Conservation (phyloP, 2,329 filamentous ascomycete genomes). For the Bipolaris gigantea region DNA sequence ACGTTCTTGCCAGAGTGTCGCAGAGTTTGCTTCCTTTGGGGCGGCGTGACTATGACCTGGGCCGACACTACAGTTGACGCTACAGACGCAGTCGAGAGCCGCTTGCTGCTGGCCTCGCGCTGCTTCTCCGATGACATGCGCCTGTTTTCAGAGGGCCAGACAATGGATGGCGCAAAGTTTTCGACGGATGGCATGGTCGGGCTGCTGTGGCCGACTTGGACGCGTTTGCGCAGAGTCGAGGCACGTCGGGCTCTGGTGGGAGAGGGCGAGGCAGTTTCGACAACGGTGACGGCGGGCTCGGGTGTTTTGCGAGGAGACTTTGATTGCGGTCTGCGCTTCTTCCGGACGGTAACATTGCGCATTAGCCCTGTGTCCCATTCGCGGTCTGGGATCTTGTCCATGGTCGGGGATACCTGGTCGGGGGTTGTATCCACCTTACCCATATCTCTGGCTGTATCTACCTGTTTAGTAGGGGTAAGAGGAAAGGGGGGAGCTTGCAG, state of each 20-base stretch:
- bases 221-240: conserved; percentile 38
- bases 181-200: conserved; percentile 49
- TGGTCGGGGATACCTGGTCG: conserved; percentile 20
- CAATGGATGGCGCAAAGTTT: conserved; percentile 53
- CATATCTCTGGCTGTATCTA: conserved; percentile 9
- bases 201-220: conserved; percentile 38
- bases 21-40: conserved; percentile 49
- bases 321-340: conserved; percentile 35
- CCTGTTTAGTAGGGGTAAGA: background rate
- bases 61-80: conserved; percentile 59
- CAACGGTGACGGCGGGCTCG: conserved; percentile 10
- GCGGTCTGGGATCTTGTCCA: conserved; percentile 36
- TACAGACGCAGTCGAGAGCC: conserved; percentile 55
- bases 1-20: conserved; percentile 59
- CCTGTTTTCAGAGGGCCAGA: conserved; percentile 50
- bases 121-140: conserved; percentile 27
- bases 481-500: conserved; percentile 17
- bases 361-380: conserved; percentile 48
- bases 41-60: conserved; percentile 56
- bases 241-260: conserved; percentile 27
- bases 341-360: conserved; percentile 48
- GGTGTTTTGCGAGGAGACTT: conserved; percentile 22
- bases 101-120: conserved; percentile 42
- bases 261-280: conserved; percentile 18
- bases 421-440: conserved; percentile 6